Conservation (phyloP, 371 early-diverging fungal genomes). For the Choanephora cucurbitarum region DNA sequence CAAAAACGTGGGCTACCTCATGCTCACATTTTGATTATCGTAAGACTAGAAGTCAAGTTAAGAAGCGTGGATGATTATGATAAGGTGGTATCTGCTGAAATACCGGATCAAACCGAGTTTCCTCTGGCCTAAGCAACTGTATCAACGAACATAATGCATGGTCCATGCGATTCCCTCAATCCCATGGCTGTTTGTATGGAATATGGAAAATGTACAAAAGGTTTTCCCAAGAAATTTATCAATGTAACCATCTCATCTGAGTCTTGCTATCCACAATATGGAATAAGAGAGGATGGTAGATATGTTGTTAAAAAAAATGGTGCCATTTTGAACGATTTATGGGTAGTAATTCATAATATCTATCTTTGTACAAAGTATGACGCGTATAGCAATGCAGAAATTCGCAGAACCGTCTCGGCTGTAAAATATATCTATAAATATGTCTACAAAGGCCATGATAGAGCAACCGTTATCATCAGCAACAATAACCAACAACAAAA, state of each 20-base stretch:
- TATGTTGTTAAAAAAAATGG: background rate
- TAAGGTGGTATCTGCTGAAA: constrained; percentile 28
- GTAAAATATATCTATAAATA: constrained; percentile 46
- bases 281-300: background rate
- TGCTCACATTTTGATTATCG: constrained; percentile 33
- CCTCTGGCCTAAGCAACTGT: constrained; percentile 32
- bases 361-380: constrained; percentile 24
- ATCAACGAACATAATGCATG: constrained; percentile 36
- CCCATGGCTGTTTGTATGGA: constrained; percentile 34
- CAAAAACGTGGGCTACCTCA: too few relatives aligned
- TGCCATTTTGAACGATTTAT: constrained; percentile 28
- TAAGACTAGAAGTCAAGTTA: constrained; percentile 17
- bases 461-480: background rate
- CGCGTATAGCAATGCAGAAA: constrained; percentile 34
- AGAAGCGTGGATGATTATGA: constrained; percentile 25
- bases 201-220: constrained; percentile 4
- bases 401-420: constrained; percentile 10
- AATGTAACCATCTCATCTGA: background rate
- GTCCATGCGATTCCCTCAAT: constrained; percentile 25
- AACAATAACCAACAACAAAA: too few relatives aligned
- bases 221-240: background rate
- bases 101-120: constrained; percentile 20
- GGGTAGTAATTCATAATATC: constrained; percentile 31
- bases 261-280: background rate
- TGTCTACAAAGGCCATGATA: too few relatives aligned